Evolutionary conservation across 2,329 filamentous ascomycete genomes (phyloP).

Genomic region (Calonectria pteridis): DNA sequence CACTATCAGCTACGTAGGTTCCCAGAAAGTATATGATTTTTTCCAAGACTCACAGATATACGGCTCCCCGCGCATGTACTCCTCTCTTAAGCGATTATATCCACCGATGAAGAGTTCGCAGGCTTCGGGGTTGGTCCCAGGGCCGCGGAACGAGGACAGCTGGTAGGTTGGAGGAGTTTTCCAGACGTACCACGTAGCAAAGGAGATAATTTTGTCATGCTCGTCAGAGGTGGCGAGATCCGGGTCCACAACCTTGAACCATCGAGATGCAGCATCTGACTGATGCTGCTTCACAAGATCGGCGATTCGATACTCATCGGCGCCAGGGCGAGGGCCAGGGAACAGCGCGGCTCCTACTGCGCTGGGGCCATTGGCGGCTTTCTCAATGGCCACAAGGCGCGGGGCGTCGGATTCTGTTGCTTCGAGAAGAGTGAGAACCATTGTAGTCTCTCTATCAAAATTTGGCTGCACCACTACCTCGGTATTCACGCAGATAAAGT

Average conservation of each 20-base stretch:
- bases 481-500: neutral
- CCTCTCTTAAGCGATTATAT: slow-evolving; percentile 47
- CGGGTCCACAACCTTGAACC: slow-evolving; percentile 53
- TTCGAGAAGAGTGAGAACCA: slow-evolving; percentile 54
- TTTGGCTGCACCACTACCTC: neutral
- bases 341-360: slow-evolving; percentile 49
- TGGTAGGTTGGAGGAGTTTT: slow-evolving; percentile 34
- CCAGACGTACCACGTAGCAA: slow-evolving; percentile 53
- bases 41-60: slow-evolving; percentile 50
- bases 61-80: slow-evolving; percentile 47
- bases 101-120: slow-evolving; percentile 49
- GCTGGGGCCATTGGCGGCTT: slow-evolving; percentile 50
- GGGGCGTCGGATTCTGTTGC: slow-evolving; percentile 52
- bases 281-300: slow-evolving; percentile 37
- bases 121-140: slow-evolving; percentile 50
- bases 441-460: slow-evolving; percentile 26
- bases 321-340: slow-evolving; percentile 40
- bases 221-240: slow-evolving; percentile 33
- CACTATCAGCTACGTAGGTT: neutral
- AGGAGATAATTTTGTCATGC: slow-evolving; percentile 49
- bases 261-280: slow-evolving; percentile 46
- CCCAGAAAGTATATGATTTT: neutral
- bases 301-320: slow-evolving; percentile 36
- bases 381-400: slow-evolving; percentile 53
- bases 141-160: slow-evolving; percentile 43